Evolutionary conservation across 1,139 yeast species (phyloP).

Genomic region (Saccharomycopsis hybrid): DNA sequence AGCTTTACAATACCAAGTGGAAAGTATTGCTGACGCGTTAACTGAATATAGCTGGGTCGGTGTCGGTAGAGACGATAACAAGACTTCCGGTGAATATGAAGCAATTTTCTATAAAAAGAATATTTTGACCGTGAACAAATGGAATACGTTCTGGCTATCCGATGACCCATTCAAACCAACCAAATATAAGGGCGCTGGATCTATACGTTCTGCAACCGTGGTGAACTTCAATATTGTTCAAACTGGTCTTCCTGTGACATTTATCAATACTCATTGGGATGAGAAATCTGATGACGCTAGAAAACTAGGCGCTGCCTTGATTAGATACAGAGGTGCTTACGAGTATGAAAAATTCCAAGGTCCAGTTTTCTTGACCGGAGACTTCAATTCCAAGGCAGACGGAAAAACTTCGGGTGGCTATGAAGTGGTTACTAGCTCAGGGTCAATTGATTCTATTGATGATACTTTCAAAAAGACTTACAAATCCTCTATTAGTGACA

Average conservation of each 20-base stretch:
- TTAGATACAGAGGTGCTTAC: conserved; percentile 29
- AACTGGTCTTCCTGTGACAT: conserved; percentile 27
- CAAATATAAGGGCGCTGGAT: conserved; percentile 39
- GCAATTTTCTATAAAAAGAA: conserved; percentile 37
- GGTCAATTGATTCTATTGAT: neutral
- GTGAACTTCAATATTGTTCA: conserved; percentile 29
- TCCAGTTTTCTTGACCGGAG: conserved; percentile 36
- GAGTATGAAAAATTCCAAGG: conserved; percentile 30
- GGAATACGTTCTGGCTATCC: conserved; percentile 41
- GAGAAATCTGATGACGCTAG: conserved; percentile 38
- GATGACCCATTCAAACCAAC: conserved; percentile 37
- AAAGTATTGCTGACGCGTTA: conserved; percentile 24
- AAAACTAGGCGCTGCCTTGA: conserved; percentile 32
- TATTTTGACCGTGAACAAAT: conserved; percentile 31
- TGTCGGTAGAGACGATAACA: conserved; percentile 46
- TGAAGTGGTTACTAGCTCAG: conserved; percentile 27
- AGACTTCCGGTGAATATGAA: conserved; percentile 38
- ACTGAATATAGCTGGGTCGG: conserved; percentile 33
- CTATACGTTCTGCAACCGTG: conserved; percentile 38
- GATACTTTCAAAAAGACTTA: neutral
- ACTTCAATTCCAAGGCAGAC: conserved; percentile 34
- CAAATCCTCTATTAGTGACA: neutral
- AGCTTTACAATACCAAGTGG: conserved; percentile 28
- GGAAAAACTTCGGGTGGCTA: conserved; percentile 31
- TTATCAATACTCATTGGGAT: conserved; percentile 41